Base-by-base conservation (phyloP, 352 stramenopile species). In the Lagenidium sp. region DNA sequence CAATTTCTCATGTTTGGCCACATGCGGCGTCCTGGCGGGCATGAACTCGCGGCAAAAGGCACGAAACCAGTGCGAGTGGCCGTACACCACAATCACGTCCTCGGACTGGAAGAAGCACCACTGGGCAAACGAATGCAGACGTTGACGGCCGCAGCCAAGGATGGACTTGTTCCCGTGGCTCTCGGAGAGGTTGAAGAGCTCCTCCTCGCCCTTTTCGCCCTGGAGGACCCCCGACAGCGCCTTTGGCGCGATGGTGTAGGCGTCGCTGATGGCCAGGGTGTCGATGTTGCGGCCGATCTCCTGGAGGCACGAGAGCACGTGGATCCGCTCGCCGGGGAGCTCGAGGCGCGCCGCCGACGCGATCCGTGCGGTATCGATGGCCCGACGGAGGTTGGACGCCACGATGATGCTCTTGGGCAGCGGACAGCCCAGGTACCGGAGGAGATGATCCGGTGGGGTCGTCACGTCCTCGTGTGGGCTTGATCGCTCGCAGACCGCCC, bases 231-330 rank as follows among this genome's bases (percentile, higher is more conserved):
- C 40, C 6, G 55, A 44, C 8, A 82, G 39, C 29, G 65, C 53
- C 4, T 61, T 44, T 4, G 70, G 50, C 15, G 60, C 48, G 6
- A 81, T 47, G 1, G 46, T 23, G 26, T 84, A 67, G 23, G 74
- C 63, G 11, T 66, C 57, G 44, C 67, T 85, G 28, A 89, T 65
- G n/a, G 82, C 63, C 28, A 95, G 47, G 20, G 80, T 90, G 52
- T 95, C 82, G 6, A 92, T 65, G 61, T 94, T 94, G 38, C 79
- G 66, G 18, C 77, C 79, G 20, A 95, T 78, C 57, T 95, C 81
- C 41, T 95, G 82, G 15, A 95, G 58, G 55, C 57, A 72, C 44
- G 77, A 91, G 7, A 92, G 57, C 28, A 95, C 75, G 54, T 92
- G 68, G 36, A 95, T 84, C 41, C 66, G 58, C 39, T 95, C 76